Percentiles rank a stretch among this genome's conserved stretches.
These are phyloP conservation scores for Marsdenia floribunda DNA, from an alignment of 257 asterid genomes.

Conservation along the genomic window DNA sequence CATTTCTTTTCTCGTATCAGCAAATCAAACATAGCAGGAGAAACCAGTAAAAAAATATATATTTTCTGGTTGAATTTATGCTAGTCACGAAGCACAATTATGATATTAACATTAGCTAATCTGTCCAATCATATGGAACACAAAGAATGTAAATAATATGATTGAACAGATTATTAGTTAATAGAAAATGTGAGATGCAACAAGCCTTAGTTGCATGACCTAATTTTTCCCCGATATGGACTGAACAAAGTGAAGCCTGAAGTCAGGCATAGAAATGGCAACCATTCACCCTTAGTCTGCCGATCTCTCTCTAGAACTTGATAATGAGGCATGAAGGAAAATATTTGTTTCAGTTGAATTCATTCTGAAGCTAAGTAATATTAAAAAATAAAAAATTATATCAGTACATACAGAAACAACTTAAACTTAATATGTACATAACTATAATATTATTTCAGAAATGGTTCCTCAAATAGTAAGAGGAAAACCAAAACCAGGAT, in stretches of 20 bases:
- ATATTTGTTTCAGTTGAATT: neutral
- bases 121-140: neutral
- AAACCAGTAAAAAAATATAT: neutral
- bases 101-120: neutral
- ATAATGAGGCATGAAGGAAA: neutral
- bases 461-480: neutral
- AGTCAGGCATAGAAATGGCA: neutral
- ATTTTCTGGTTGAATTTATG: neutral
- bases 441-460: neutral
- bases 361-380: neutral
- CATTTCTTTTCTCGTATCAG: neutral
- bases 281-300: neutral
- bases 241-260: neutral
- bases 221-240: neutral
- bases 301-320: neutral
- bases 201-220: neutral
- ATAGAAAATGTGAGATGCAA: neutral
- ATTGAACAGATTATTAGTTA: neutral
- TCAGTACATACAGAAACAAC: neutral
- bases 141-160: neutral
- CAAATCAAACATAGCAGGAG: neutral
- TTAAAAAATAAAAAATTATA: neutral
- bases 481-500: neutral
- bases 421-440: neutral
- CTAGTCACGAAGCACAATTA: neutral